Evolutionary conservation across 805 yeast species (phyloP).

Genomic region (Hanseniaspora mollemarum): DNA sequence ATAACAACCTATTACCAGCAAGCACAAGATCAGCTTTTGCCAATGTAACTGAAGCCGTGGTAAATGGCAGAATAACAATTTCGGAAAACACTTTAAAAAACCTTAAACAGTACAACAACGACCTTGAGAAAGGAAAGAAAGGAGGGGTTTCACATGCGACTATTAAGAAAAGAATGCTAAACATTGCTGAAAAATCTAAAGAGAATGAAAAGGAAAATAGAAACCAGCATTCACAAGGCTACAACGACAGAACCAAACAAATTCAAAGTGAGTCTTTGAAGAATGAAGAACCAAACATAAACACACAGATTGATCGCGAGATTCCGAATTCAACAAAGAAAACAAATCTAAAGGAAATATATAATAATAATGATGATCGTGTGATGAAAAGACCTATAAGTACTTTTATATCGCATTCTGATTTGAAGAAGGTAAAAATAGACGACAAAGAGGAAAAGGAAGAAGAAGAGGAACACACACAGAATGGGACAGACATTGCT

Average conservation of each 20-base stretch:
- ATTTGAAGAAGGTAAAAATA: constrained; percentile 3
- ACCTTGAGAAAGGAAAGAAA: background rate
- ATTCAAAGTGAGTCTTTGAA: too few species aligned
- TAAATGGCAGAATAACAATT: constrained; percentile 7
- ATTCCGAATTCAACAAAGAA: background rate
- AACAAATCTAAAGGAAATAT: background rate
- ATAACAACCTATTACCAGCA: background rate
- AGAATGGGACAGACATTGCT: background rate
- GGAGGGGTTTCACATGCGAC: background rate
- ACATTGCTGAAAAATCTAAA: background rate
- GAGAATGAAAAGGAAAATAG: constrained; percentile 1
- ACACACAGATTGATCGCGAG: background rate
- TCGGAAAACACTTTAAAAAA: constrained; percentile 7
- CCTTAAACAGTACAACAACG: background rate
- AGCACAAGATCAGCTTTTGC: constrained; percentile 26
- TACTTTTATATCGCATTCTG: background rate
- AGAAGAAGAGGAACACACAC: background rate
- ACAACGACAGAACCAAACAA: background rate
- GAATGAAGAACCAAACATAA: background rate
- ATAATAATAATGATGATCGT: background rate
- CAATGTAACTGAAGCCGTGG: constrained; percentile 29
- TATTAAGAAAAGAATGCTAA: constrained; percentile 1
- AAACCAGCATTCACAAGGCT: too few species aligned
- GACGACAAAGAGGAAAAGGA: background rate
- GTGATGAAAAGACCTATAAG: constrained; percentile 5